Evolutionary conservation across 164 flowering plant genomes (phyloP).

Genomic region (Taxillus chinensis): DNA sequence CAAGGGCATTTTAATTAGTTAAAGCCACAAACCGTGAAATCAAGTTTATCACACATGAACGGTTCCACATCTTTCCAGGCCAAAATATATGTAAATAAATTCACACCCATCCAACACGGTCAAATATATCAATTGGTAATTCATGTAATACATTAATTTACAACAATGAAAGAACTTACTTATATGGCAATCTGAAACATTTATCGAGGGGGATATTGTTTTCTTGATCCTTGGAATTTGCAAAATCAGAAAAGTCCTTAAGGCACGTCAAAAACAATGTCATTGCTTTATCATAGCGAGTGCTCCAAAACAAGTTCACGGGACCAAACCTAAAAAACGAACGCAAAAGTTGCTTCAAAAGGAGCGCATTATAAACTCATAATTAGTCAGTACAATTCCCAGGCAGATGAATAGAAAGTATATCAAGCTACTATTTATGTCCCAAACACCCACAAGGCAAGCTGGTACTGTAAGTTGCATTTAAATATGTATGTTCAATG

Average conservation of each 20-base stretch:
- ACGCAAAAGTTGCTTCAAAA: neutral
- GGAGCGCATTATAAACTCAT: neutral
- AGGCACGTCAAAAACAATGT: conserved; percentile 79
- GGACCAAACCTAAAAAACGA: conserved; percentile 73
- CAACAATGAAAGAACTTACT: conserved; percentile 37
- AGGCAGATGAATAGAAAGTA: neutral
- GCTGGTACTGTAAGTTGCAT: neutral
- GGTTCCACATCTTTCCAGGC: too few species aligned
- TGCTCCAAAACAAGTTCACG: conserved; percentile 97
- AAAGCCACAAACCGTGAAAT: too few species aligned
- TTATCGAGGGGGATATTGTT: conserved; percentile 83
- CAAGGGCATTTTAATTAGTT: too few species aligned
- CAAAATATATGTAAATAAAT: too few species aligned
- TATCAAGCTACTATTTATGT: neutral
- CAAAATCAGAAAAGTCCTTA: conserved; percentile 92
- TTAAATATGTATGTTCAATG: neutral
- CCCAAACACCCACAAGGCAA: neutral
- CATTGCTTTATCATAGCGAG: conserved; percentile 98
- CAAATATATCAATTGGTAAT: too few species aligned
- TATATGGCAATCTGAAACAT: conserved; percentile 85
- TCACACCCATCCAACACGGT: too few species aligned
- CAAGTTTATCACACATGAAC: too few species aligned
- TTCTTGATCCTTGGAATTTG: conserved; percentile 69
- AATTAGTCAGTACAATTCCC: neutral
- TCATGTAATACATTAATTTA: neutral